phyloP scores from a whole-genome alignment of 768 basidiomycete species.

The Lactarius indigo region DNA sequence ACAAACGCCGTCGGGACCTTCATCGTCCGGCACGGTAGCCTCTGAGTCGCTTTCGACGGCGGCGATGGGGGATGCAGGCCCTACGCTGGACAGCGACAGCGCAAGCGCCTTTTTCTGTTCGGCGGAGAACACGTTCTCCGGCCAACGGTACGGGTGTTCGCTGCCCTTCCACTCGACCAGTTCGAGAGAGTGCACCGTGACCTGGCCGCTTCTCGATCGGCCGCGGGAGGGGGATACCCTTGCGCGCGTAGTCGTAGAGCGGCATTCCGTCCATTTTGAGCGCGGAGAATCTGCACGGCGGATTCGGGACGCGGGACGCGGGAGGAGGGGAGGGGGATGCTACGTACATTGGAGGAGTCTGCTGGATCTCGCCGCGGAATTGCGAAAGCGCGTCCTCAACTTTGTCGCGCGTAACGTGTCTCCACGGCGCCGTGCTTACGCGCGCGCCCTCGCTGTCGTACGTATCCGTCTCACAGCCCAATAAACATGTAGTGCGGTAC shows the following conservation, averaged over 20 bases:
- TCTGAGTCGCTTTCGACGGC: conserved; percentile 29
- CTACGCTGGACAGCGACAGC: conserved; percentile 53
- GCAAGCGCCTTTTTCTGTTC: conserved; percentile 70
- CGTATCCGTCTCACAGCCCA: conserved; percentile 93
- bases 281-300: conserved; percentile 77
- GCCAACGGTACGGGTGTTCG: conserved; percentile 76
- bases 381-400: conserved; percentile 64
- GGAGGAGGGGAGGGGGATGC: conserved; percentile 3
- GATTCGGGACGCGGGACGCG: not conserved
- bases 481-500: conserved; percentile 84
- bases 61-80: conserved; percentile 37
- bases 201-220: conserved; percentile 87
- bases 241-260: conserved; percentile 91
- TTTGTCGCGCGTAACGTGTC: conserved; percentile 74
- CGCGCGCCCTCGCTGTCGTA: conserved; percentile 89
- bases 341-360: conserved; percentile 86
- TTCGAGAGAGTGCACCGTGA: conserved; percentile 78
- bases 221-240: conserved; percentile 85
- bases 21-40: conserved; percentile 29
- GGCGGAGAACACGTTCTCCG: conserved; percentile 60
- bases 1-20: conserved; percentile 71
- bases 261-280: conserved; percentile 98
- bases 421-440: conserved; percentile 74
- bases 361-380: conserved; percentile 85
- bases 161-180: conserved; percentile 73